These are phyloP conservation scores for Pseudocercospora macadamiae DNA, from an alignment of 2,329 filamentous ascomycete genomes.

Conservation along the genomic window DNA sequence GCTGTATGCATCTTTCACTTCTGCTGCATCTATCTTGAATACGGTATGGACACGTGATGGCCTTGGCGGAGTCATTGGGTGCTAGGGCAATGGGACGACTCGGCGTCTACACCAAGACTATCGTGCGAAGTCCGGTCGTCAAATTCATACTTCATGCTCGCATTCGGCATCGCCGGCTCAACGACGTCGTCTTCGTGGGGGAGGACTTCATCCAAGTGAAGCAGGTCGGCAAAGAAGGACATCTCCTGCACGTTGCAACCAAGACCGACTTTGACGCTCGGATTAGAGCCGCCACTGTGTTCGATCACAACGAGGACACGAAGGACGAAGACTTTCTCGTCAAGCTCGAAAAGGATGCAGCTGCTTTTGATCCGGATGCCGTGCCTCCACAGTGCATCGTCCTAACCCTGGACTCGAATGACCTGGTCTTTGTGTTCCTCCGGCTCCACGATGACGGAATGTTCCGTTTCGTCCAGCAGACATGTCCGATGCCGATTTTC, in stretches of 20 bases:
- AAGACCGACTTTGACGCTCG: constrained; percentile 77
- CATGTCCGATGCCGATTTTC: constrained; percentile 62
- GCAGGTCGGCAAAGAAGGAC: constrained; percentile 63
- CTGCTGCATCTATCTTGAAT: background rate
- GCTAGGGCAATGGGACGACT: constrained; percentile 40
- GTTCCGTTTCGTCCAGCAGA: constrained; percentile 64
- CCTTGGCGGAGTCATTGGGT: background rate
- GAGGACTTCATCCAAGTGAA: constrained; percentile 81
- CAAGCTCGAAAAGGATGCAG: constrained; percentile 31
- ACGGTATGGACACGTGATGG: constrained; percentile 18
- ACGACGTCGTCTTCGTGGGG: constrained; percentile 86
- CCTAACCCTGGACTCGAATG: constrained; percentile 72
- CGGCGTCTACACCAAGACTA: constrained; percentile 77
- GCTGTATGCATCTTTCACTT: background rate
- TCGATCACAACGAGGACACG: constrained; percentile 55
- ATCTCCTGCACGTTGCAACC: constrained; percentile 73
- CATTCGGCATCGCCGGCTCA: constrained; percentile 68
- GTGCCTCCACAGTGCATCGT: constrained; percentile 80
- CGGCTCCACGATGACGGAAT: constrained; percentile 44
- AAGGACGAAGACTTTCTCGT: constrained; percentile 41
- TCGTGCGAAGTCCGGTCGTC: constrained; percentile 74
- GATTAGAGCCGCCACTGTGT: constrained; percentile 77
- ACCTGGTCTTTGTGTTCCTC: constrained; percentile 77
- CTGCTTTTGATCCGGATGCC: constrained; percentile 4
- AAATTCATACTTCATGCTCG: constrained; percentile 80